Percentiles rank a stretch among this genome's conserved stretches.
Conservation (phyloP, 2,329 filamentous ascomycete genomes). For the Claviceps arundinis region DNA sequence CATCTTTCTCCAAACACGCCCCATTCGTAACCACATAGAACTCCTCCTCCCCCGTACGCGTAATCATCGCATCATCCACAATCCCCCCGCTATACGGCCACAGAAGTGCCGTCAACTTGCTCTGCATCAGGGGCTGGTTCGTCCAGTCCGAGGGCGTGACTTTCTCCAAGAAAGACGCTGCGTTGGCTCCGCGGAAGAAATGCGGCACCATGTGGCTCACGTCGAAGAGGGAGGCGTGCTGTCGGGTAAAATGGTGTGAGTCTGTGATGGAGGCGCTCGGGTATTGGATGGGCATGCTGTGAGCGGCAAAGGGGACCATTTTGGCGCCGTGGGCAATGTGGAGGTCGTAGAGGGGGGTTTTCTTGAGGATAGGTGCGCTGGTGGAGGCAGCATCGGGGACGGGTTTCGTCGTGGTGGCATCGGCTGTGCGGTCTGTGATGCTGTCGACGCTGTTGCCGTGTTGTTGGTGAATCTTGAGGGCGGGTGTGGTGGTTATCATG, state of each 20-base stretch:
- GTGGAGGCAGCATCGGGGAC: not conserved
- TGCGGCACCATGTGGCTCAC: constrained; percentile 96
- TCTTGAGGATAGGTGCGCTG: constrained; percentile 14
- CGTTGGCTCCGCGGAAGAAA: constrained; percentile 67
- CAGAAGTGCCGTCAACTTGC: constrained; percentile 74
- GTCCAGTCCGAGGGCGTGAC: constrained; percentile 67
- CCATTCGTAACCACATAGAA: constrained; percentile 97
- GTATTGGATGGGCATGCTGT: constrained; percentile 88
- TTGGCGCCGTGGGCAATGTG: constrained; percentile 71
- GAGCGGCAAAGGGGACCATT: constrained; percentile 94
- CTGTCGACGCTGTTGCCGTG: constrained; percentile 6
- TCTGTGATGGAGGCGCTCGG: constrained; percentile 60
- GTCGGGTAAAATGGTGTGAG: constrained; percentile 81
- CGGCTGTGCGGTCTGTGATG: constrained; percentile 8
- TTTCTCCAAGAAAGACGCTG: constrained; percentile 66
- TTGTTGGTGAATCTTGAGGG: not conserved
- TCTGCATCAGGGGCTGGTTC: constrained; percentile 51
- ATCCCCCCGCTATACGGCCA: constrained; percentile 76
- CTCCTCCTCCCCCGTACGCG: constrained; percentile 54
- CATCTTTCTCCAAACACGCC: constrained; percentile 79
- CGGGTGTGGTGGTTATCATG: too few relatives aligned
- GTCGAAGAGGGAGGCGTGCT: constrained; percentile 84
- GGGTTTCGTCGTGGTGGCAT: constrained; percentile 1
- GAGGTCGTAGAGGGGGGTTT: constrained; percentile 66
- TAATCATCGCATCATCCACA: constrained; percentile 87